Conservation (phyloP, 208 protist genomes). For the Leishmania braziliensis region DNA sequence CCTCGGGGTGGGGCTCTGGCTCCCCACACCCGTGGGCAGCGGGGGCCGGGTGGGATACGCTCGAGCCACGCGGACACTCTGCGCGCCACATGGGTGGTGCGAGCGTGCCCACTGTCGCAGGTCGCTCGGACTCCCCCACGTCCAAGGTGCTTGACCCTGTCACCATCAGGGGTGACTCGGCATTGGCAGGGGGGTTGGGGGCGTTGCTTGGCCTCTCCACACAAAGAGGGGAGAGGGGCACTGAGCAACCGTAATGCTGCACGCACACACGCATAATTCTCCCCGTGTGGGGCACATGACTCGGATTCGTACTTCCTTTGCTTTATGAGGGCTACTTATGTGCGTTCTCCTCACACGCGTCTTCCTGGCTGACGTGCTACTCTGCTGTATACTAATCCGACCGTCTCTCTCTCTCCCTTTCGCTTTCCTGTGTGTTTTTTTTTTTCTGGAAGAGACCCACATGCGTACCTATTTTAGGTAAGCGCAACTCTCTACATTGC, state of each 20-base stretch:
- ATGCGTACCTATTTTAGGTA: not conserved
- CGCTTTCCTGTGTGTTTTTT: not conserved
- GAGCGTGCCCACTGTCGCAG: no score
- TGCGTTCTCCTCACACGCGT: not conserved
- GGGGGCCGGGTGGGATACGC: no score
- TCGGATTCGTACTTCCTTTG: not conserved
- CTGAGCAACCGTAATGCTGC: not conserved
- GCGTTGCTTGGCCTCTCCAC: no score
- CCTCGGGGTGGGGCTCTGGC: no score
- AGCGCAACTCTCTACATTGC: not conserved
- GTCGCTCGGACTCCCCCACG: no score
- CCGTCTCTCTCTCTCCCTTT: constrained; percentile 1
- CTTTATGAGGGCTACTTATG: not conserved
- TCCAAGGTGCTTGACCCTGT: no score
- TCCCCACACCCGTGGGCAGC: no score
- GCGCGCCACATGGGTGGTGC: no score
- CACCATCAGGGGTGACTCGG: no score
- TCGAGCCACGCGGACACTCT: no score
- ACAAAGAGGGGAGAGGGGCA: not conserved
- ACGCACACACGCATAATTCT: not conserved
- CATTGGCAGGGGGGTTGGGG: no score
- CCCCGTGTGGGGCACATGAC: not conserved
- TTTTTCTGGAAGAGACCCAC: not conserved
- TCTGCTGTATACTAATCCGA: not conserved
- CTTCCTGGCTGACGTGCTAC: not conserved